These are phyloP conservation scores for Panaeolus cyanescens DNA, from an alignment of 768 basidiomycete species.

Conservation along the genomic window DNA sequence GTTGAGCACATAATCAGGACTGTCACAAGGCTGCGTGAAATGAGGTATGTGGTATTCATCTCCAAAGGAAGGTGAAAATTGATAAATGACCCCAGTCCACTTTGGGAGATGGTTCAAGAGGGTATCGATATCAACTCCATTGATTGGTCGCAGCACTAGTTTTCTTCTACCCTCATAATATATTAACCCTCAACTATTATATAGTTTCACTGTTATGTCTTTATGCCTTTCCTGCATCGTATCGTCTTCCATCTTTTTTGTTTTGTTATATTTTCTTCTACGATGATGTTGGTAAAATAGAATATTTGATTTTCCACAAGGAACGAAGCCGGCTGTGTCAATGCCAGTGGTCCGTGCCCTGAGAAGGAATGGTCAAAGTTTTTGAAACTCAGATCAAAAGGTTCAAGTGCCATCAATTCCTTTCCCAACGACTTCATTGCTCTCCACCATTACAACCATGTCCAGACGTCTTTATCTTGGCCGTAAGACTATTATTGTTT, in stretches of 20 bases:
- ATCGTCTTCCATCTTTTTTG: background rate
- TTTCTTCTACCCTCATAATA: constrained; percentile 10
- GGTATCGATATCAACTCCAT: constrained; percentile 96
- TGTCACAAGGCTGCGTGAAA: constrained; percentile 88
- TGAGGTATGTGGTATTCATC: constrained; percentile 61
- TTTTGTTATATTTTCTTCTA: background rate
- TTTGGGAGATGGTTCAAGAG: constrained; percentile 99
- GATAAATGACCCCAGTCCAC: constrained; percentile 52
- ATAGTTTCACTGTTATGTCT: constrained; percentile 11
- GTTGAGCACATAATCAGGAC: constrained; percentile 83
- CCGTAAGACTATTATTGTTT: constrained; percentile 47
- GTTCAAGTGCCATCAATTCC: background rate
- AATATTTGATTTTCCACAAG: no score
- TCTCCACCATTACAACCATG: constrained; percentile 56
- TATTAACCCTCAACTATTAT: constrained; percentile 13
- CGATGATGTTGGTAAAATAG: no score
- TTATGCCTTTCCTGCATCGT: background rate
- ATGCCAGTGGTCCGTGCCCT: constrained; percentile 42
- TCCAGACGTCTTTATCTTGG: constrained; percentile 86
- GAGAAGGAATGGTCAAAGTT: constrained; percentile 30
- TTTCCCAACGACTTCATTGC: constrained; percentile 22
- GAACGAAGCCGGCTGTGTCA: background rate
- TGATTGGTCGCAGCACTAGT: constrained; percentile 90
- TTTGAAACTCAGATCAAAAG: constrained; percentile 48
- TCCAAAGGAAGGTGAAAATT: constrained; percentile 8